Percentiles rank a stretch among this genome's conserved stretches.
Conservation (phyloP, 176 grass and related monocot species). For the Carex littledalei region DNA sequence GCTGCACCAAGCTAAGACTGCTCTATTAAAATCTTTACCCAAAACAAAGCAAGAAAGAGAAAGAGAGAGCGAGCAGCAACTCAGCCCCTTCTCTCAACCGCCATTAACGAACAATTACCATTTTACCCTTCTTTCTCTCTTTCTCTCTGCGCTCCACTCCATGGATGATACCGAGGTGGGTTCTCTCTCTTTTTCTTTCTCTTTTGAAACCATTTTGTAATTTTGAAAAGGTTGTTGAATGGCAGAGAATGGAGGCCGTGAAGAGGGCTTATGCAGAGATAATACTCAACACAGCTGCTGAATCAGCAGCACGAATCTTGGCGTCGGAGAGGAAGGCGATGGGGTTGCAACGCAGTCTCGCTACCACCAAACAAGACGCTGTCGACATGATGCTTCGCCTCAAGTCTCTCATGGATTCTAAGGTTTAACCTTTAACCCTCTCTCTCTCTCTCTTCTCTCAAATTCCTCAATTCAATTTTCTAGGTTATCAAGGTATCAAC, state of each 20-base stretch:
- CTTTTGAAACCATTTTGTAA: not conserved
- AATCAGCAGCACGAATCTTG: slow-evolving; percentile 68
- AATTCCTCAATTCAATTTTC: no score
- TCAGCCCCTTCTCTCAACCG: slow-evolving; percentile 11
- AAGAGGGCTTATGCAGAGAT: slow-evolving; percentile 65
- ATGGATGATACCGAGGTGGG: slow-evolving; percentile 25
- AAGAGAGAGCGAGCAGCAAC: slow-evolving; percentile 2
- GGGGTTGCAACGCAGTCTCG: not conserved
- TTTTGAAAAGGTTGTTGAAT: slow-evolving; percentile 25
- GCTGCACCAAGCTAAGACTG: no score
- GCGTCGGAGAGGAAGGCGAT: slow-evolving; percentile 57
- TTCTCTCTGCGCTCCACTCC: not conserved
- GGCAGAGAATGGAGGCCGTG: not conserved
- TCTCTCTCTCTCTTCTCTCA: no score
- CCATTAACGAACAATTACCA: slow-evolving; percentile 14
- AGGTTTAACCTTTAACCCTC: not conserved
- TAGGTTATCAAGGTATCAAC: no score
- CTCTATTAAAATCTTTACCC: no score
- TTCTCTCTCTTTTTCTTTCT: not conserved
- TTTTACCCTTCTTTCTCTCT: not conserved
- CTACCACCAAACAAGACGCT: not conserved
- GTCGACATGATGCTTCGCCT: slow-evolving; percentile 2
- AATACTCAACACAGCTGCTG: slow-evolving; percentile 76
- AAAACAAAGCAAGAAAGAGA: not conserved
- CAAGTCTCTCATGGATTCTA: slow-evolving; percentile 17